Conservation (phyloP, 1,284 basidiomycete species). For the Apiotrichum veenhuisii region DNA sequence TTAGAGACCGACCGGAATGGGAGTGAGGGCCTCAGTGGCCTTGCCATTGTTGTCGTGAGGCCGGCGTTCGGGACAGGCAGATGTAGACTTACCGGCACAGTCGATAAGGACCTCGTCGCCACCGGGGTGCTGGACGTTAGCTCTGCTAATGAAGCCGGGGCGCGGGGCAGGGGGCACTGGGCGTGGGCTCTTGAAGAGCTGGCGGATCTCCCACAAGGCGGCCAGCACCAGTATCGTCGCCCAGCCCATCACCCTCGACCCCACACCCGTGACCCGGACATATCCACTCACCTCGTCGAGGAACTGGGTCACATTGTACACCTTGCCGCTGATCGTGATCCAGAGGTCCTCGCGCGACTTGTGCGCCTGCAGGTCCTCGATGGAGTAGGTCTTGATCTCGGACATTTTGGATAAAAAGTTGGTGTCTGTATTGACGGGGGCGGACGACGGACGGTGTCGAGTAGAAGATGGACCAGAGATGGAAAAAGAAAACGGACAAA, state of each 20-base stretch:
- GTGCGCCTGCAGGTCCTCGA: conserved; percentile 71
- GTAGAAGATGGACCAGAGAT: neutral
- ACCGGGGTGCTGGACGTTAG: conserved; percentile 73
- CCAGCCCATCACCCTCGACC: neutral
- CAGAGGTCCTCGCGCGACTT: conserved; percentile 69
- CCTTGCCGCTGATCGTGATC: conserved; percentile 78
- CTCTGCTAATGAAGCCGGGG: neutral
- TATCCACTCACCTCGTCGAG: conserved; percentile 76
- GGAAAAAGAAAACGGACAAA: neutral
- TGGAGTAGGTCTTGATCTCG: conserved; percentile 56
- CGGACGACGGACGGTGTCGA: neutral
- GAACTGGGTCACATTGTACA: conserved; percentile 93
- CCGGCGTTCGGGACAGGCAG: too few species aligned
- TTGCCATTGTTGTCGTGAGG: too few species aligned
- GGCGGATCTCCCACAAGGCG: neutral
- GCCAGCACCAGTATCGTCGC: neutral
- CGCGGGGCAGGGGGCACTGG: too few species aligned
- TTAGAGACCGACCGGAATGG: too few species aligned
- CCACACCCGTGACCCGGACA: too few species aligned
- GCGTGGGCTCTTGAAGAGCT: too few species aligned
- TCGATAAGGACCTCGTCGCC: conserved; percentile 95
- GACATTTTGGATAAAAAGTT: conserved; percentile 1
- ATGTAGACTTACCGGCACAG: conserved; percentile 71
- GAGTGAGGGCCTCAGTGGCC: too few species aligned
- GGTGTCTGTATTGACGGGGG: too few species aligned